A percentile compares a stretch with the other conserved stretches of the same genome.
These are phyloP conservation scores for Lentinula raphanica DNA, from an alignment of 768 basidiomycete species.

Conservation along the genomic window DNA sequence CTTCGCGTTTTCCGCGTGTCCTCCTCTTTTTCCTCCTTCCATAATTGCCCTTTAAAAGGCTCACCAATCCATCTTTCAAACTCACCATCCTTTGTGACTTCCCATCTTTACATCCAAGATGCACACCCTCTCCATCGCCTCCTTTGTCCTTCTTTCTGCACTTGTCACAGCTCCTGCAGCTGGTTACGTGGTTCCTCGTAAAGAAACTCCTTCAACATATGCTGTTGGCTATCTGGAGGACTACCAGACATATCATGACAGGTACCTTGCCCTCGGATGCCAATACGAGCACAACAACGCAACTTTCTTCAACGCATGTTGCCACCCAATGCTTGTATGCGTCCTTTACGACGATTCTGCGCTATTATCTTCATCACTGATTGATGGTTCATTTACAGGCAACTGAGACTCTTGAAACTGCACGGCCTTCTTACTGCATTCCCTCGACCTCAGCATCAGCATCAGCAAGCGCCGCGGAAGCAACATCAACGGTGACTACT, in stretches of 20 bases:
- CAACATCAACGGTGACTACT: slow-evolving; percentile 23
- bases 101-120: slow-evolving; percentile 22
- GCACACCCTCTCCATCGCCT: slow-evolving; percentile 36
- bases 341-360: slow-evolving; percentile 5
- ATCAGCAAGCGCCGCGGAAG: slow-evolving; percentile 18
- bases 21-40: slow-evolving; percentile 17
- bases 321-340: slow-evolving; percentile 64
- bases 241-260: slow-evolving; percentile 52
- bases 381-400: slow-evolving; percentile 33
- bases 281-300: slow-evolving; percentile 39
- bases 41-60: slow-evolving; percentile 20
- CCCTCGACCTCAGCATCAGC: slow-evolving; percentile 30
- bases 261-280: slow-evolving; percentile 57
- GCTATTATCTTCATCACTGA: not conserved
- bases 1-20: slow-evolving; percentile 2
- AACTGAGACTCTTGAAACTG: slow-evolving; percentile 39
- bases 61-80: slow-evolving; percentile 14
- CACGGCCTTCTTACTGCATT: slow-evolving; percentile 49
- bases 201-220: slow-evolving; percentile 30
- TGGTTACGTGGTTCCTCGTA: slow-evolving; percentile 35
- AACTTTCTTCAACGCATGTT: slow-evolving; percentile 61
- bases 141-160: slow-evolving; percentile 33
- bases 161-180: slow-evolving; percentile 34
- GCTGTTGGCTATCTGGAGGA: slow-evolving; percentile 41
- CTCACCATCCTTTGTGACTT: slow-evolving; percentile 23